phyloP scores from a whole-genome alignment of 148 eudicot species.

The Hydrangea macrophylla region DNA sequence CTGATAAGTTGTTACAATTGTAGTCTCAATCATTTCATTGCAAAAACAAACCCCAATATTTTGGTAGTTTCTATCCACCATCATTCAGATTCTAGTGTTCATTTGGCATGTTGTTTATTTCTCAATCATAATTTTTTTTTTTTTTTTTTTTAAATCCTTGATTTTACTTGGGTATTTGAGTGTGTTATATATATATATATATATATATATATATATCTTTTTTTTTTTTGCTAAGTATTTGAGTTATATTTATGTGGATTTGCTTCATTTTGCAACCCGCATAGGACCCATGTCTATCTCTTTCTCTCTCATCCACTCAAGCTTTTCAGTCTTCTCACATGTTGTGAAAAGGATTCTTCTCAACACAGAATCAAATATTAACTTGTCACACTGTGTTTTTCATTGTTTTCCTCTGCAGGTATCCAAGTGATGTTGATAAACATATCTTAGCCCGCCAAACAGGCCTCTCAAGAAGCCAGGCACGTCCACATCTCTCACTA shows the following conservation, averaged over 20 bases:
- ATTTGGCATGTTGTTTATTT: slow-evolving; percentile 23
- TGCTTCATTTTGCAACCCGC: slow-evolving; percentile 23
- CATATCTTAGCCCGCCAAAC: slow-evolving; percentile 96
- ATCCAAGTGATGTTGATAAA: slow-evolving; percentile 97
- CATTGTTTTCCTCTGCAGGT: slow-evolving; percentile 53
- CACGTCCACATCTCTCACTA: slow-evolving; percentile 29
- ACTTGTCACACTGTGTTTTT: neutral
- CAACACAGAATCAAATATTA: slow-evolving; percentile 2
- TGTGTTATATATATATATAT: neutral
- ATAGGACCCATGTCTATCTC: slow-evolving; percentile 30
- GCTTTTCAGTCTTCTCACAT: neutral
- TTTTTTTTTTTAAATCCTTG: too few relatives aligned
- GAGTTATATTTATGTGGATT: slow-evolving; percentile 32
- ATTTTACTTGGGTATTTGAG: too few relatives aligned
- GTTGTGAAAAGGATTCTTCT: neutral
- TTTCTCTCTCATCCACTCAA: slow-evolving; percentile 5
- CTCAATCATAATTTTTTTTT: too few relatives aligned
- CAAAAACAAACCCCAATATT: neutral
- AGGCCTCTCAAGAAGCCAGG: slow-evolving; percentile 97
- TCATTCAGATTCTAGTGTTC: slow-evolving; percentile 29
- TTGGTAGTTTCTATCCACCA: slow-evolving; percentile 28
- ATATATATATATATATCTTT: neutral
- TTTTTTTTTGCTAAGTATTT: slow-evolving; percentile 10
- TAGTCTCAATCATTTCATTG: slow-evolving; percentile 17
- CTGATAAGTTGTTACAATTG: neutral